Percentiles rank a stretch among this genome's conserved stretches.
phyloP scores from a whole-genome alignment of 257 asterid species.

The Ajuga chamaepitys region DNA sequence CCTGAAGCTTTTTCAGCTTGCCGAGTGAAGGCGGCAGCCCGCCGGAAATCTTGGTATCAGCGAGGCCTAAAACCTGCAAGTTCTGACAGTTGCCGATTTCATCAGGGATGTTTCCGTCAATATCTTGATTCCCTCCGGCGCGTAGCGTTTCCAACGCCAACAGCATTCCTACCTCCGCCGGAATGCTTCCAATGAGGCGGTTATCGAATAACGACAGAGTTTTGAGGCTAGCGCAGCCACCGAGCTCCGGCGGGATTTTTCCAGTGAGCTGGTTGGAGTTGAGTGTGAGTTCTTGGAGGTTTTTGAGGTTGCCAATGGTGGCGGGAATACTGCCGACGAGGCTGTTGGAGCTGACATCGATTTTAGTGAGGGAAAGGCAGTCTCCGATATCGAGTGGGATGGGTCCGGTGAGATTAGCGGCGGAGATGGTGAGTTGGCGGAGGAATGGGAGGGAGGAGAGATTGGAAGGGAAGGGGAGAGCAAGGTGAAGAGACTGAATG shows the following conservation, averaged over 20 bases:
- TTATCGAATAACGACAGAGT: conserved; percentile 45
- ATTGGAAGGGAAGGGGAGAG: conserved; percentile 61
- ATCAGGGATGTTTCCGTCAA: conserved; percentile 50
- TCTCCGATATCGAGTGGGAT: conserved; percentile 57
- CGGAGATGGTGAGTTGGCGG: conserved; percentile 39
- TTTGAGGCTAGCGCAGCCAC: conserved; percentile 35
- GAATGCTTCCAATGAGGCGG: conserved; percentile 51
- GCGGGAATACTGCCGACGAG: conserved; percentile 47
- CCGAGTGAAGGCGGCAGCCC: conserved; percentile 57
- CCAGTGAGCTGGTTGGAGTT: conserved; percentile 56
- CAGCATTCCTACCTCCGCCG: conserved; percentile 43
- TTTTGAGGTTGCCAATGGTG: conserved; percentile 39
- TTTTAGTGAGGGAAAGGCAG: conserved; percentile 28
- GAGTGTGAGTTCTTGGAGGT: conserved; percentile 48
- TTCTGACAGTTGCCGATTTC: conserved; percentile 46
- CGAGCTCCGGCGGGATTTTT: conserved; percentile 46
- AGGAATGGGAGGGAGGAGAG: conserved; percentile 50
- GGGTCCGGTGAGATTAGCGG: conserved; percentile 63
- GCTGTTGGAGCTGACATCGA: conserved; percentile 54
- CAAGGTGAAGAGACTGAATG: conserved; percentile 44
- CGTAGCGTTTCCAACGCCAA: conserved; percentile 32
- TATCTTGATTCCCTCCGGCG: conserved; percentile 63
- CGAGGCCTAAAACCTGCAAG: conserved; percentile 55
- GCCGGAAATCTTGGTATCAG: conserved; percentile 70
- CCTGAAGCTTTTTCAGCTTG: conserved; percentile 40